These are phyloP conservation scores for Andrographis paniculata DNA, from an alignment of 305 asterid species.

Conservation along the genomic window DNA sequence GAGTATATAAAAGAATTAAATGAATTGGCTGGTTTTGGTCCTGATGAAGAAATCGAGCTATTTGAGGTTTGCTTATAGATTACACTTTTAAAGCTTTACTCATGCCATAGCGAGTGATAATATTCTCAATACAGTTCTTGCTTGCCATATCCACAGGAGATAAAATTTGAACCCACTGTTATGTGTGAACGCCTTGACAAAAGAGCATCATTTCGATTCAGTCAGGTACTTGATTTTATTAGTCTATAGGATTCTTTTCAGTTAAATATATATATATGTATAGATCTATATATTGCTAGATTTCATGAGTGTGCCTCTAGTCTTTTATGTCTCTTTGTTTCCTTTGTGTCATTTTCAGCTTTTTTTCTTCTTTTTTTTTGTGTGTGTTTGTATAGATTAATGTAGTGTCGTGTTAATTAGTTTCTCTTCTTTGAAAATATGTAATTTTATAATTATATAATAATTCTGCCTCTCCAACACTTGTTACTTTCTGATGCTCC, in stretches of 20 bases:
- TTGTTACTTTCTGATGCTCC: background rate
- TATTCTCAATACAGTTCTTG: conserved; percentile 11
- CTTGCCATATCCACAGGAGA: conserved; percentile 13
- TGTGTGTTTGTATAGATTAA: too few species aligned
- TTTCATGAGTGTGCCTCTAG: too few species aligned
- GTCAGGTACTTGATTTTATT: conserved; percentile 42
- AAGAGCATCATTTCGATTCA: conserved; percentile 56
- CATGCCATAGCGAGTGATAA: background rate
- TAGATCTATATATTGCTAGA: too few species aligned
- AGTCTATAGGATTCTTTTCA: background rate
- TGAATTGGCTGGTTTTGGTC: conserved; percentile 85
- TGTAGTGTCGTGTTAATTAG: too few species aligned
- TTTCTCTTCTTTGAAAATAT: too few species aligned
- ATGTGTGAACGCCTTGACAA: conserved; percentile 94
- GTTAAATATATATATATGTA: background rate
- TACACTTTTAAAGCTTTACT: background rate
- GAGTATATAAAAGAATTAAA: conserved; percentile 64
- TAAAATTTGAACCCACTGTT: conserved; percentile 50
- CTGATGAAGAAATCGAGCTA: conserved; percentile 84
- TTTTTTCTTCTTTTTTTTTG: too few species aligned
- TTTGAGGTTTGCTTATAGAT: conserved; percentile 60
- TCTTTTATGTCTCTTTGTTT: too few species aligned
- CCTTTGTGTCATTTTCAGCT: too few species aligned
- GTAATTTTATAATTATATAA: too few species aligned
- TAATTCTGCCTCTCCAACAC: background rate